Evolutionary conservation across 192 early-diverging fungal genomes (phyloP), one percentile per base, ranked within the genome.

Genomic region (Coemansia sp.): DNA sequence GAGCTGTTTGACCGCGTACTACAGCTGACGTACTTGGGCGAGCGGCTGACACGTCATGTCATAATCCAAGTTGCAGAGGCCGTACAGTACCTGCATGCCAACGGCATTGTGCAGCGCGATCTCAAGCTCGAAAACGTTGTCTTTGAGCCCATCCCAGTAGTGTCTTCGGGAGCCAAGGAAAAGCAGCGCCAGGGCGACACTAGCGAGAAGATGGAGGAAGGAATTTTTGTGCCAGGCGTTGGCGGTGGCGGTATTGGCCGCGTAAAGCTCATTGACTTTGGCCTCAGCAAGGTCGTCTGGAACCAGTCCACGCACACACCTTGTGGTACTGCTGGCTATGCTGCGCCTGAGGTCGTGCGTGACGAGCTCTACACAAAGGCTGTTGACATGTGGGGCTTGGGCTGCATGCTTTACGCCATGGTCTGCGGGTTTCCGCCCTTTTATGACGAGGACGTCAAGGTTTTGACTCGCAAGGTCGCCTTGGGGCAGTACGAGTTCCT

Each of bases 71-170:
- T 97, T 39, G 94, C 94, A 6, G 83, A 92, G 62, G 94, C 89
- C 6, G 87, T 97, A 41, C 85, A 88, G 63, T 94, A 96, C 72
- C 82, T 96, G 41, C 95, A 97, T 70, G 89, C 90, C 44, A 90
- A 92, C 64, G 90, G 92, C 65, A 87, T 95, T n/a, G 89, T 93
- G 39, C 94, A 95, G 75, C 88, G 95, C 50, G 96, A 98, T 77
- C 94, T 98, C 69, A 98, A 98, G 86, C 92, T 92, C 15, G 96
- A 98, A 72, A 98, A 98, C 77, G 86, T 96, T 50, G 80, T 93
- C 12, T 92, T 93, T 75, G 87, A 89, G 60, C 86, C 89, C 22
- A 92, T 92, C 36, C 88, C 92, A 0, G 77, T 90, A 16, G 76
- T 86, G 33, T 86, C 89, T 9, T 86, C 86, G 7, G 74, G 75